Evolutionary conservation across 495 filamentous ascomycete species (phyloP).

Genomic region (Penicillium turbatum): DNA sequence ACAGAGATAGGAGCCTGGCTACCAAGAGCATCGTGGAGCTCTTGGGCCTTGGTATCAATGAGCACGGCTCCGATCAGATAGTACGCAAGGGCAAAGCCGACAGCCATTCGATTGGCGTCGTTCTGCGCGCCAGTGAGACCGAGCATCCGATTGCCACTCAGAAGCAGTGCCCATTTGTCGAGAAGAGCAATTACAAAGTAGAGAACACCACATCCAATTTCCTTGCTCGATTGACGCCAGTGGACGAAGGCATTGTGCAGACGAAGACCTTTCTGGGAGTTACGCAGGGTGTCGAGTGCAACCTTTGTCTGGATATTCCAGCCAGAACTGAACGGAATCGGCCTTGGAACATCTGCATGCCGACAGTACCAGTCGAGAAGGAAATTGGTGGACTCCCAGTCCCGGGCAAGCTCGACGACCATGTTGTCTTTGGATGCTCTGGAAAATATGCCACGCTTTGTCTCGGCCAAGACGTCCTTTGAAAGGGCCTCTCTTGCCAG

Average conservation of each 20-base stretch:
- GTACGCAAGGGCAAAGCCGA: conserved; percentile 55
- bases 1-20: conserved; percentile 30
- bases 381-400: conserved; percentile 56
- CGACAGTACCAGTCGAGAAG: conserved; percentile 57
- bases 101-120: conserved; percentile 45
- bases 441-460: conserved; percentile 37
- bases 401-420: conserved; percentile 45
- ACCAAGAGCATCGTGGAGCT: conserved; percentile 49
- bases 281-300: conserved; percentile 49
- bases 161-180: conserved; percentile 55
- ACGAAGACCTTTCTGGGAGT: conserved; percentile 53
- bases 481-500: conserved; percentile 45
- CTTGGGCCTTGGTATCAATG: conserved; percentile 54
- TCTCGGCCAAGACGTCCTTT: conserved; percentile 43
- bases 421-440: conserved; percentile 41
- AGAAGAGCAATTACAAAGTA: conserved; percentile 58
- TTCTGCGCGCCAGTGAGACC: conserved; percentile 38
- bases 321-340: conserved; percentile 55
- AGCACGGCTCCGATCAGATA: conserved; percentile 57
- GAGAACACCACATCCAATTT: conserved; percentile 54
- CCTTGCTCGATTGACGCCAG: conserved; percentile 54
- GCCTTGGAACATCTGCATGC: conserved; percentile 45
- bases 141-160: conserved; percentile 43
- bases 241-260: conserved; percentile 61
- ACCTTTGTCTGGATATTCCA: conserved; percentile 59